Evolutionary conservation across 2,329 filamentous ascomycete species (phyloP), one percentile per base, ranked within the genome.

Genomic region (Metarhizium sp.): DNA sequence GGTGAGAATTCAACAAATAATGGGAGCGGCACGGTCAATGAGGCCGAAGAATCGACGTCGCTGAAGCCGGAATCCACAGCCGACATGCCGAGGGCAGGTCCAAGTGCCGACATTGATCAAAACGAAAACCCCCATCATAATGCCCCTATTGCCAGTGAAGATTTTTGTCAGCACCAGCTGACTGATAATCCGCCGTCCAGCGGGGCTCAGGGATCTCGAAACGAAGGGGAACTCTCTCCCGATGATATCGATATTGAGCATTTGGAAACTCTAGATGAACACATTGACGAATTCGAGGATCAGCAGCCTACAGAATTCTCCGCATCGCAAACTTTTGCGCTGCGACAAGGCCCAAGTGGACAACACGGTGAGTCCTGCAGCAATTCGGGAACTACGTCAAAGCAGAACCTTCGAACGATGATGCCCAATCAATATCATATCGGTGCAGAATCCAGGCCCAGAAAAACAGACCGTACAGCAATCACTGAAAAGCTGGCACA

Each of bases 171-270:
- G 13, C 45, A 30, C 7, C 7, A 29, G 20, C 25, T 48, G 14
- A 7, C 3, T 29, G 14, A 11, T 14, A 48, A 29, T n/a, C 8
- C 8, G 11, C 6, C 45, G 25, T 30, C 11, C 11, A 11, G 30
- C 8, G 45, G 11, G 45, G 45, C 20, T 14, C 45, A 13, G 20
- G 25, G 45, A 48, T 48, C 45, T 8, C 45, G 18, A 16, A 48
- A 3, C 40, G 51, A 32, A 30, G 29, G n/a, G 5, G 71, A 72
- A 13, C 51, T 66, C 4, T 65, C 61, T 4, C 75, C 75, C 0
- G 78, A 80, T 2, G 77, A 81, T 55, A 78, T 81, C 51, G 70
- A 79, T 49, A 72, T 81, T 29, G 73, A 75, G 57, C 72, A 73
- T 47, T 29, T 67, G 18, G 67, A 68, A 38, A 60, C 49, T 5